Evolutionary conservation across 2,329 filamentous ascomycete species (phyloP), one percentile per base, ranked within the genome.

Genomic region (Annulohypoxylon truncatum): DNA sequence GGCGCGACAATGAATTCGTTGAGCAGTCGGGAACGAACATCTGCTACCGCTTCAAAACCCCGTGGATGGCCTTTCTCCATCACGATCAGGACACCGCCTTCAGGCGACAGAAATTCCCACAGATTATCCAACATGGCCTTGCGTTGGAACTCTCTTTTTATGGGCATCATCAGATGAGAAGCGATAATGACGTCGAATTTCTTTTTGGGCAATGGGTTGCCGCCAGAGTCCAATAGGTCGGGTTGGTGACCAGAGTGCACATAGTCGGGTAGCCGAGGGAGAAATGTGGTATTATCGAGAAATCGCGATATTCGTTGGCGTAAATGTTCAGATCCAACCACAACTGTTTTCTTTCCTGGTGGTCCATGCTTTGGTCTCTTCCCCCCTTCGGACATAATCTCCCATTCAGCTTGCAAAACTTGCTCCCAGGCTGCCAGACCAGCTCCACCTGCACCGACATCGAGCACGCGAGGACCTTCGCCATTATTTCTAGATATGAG

Each of bases 21-120:
- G 0, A 98, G 83, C 0, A 99, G 82, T 64, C 92, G 88, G 42
- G 94, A 86, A 52, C 96, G 89, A 4, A 94, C 94, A 50, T 91
- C 92, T 9, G 93, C 95, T 40, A 99, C 88, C 12, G 93, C 92
- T 77, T 98, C 96, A 71, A 99, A 99, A 0, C 96, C 96, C 44
- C 93, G 89, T 10, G 94, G 92, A 10, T 97, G 88, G 0, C 94
- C 96, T 78, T 97, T 98, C 77, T 99, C 96, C 20, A 97, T 81
- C 2, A 98, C 80, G 51, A 98, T 87, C 3, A 99, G 84, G 12
- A 99, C 87, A 33, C 96, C 96, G 1, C 95, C 95, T 15, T 94
- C 85, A 1, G 92, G 92, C 55, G 92, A 92, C 3, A 97, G 83
- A 53, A 97, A 84, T 12, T 88, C 90, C 96, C 96, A 99, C 1